Evolutionary conservation across 2,329 filamentous ascomycete species (phyloP), one percentile per base, ranked within the genome.

Genomic region (Diplocarpon rosae): DNA sequence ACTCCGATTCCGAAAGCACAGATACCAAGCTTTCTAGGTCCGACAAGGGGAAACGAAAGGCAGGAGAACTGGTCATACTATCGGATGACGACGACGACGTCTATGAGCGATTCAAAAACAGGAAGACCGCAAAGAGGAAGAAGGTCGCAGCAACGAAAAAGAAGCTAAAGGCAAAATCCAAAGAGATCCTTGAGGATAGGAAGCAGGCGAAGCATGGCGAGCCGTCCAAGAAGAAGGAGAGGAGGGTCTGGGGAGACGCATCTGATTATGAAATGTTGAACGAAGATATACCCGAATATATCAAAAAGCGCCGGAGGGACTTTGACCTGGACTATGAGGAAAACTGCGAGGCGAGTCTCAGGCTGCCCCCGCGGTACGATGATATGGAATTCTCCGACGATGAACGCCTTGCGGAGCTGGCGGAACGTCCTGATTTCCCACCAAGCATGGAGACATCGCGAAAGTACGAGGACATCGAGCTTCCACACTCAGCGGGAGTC

Each of bases 301-400:
- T 95, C 24, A 71, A 74, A 51, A 65, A 73, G 16, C 75, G 90
- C n/a, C 74, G 83, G 17, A 67, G 63, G n/a, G 65, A 71, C 16
- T 89, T 94, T 56, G 82, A 92, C 43, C 66, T 71, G 37, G 68
- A 72, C n/a, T 67, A 66, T 37, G 69, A 77, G 30, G 62, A 63
- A 24, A 65, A 88, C 37, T 76, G 78, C 46, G 75, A 83, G 44
- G 76, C 75, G 5, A 86, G 83, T 0, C 66, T 95, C 35, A 80
- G 76, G 50, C 63, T 93, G 2, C 87, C 92, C 0, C 92, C 92
- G 0, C 74, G 76, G 39, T 94, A 83, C 59, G 74, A 80, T 1
- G 79, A 80, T 38, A 70, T 95, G 13, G 71, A 83, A 9, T 89
- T 95, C 52, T 84, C 81, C 0, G 84, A 88, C 40, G 73, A 82